Base-by-base conservation (phyloP, 1,284 basidiomycete species). In the Tylopilus sp. region DNA sequence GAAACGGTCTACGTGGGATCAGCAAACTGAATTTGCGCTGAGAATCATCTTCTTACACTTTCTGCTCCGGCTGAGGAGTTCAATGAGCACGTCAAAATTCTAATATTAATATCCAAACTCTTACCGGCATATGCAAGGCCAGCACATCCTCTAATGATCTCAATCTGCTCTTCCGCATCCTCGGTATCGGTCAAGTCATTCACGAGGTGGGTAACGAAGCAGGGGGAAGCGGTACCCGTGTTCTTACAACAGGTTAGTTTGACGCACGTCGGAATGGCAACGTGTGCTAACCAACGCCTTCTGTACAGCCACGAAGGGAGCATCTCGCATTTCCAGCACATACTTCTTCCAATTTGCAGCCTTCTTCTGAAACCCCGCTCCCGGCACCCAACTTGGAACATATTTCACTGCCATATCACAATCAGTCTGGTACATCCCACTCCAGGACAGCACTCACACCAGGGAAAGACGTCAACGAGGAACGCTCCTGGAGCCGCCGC, bases 1-100 rank as follows among this genome's bases (percentile, higher is more conserved):
- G 76, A 74, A 35, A 74, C 68, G 7, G 70, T 73, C 77, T 78
- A 43, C 29, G 47, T 18, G 33, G 28, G 40, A 29, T 61, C 31
- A 64, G 59, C 9, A 46, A 29, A 35, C 3, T 35, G 2, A 33
- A 38, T 41, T 25, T 35, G 1, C 4, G 4, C 6, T 1, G 28
- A 6, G 11, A 12, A 25, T 7, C 18, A 34, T 40, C 25, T 36
- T 8, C 64, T 55, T 48, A 66, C 66, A 28, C 64, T 67, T 51
- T 65, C 63, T 12, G 63, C 63, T 1, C 66, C 63, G 18, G 66
- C 63, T 65, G 28, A 40, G 21, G 23, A 31, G 6, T 26, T 1
- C 15, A 21, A 16, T 65, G 36, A 65, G 51, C n/a, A 48, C 25
- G 0, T 28, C 11, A 2, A 6, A 44, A 46, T 7, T 39, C 6